phyloP scores from a whole-genome alignment of 2,329 filamentous ascomycete species.

The Penicillium sp. region DNA sequence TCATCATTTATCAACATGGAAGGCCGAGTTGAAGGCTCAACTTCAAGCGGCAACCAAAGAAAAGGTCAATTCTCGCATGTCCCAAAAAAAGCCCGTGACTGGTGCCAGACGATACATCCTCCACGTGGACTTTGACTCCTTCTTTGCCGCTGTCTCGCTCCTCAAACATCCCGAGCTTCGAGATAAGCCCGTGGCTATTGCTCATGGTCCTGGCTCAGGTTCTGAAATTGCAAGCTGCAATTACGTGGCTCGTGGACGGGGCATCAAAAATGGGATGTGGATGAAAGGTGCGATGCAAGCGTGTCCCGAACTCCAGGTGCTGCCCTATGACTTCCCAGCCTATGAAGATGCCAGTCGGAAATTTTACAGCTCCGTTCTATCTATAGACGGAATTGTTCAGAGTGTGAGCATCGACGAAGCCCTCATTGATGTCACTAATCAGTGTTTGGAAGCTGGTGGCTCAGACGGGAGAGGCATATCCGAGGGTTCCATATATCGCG shows the following conservation, averaged over 20 bases:
- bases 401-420: slow-evolving; percentile 98
- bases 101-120: slow-evolving; percentile 78
- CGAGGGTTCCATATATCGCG: slow-evolving; percentile 69
- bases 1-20: slow-evolving; percentile 95
- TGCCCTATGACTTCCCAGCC: slow-evolving; percentile 93
- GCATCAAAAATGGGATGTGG: slow-evolving; percentile 99
- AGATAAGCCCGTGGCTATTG: slow-evolving; percentile 81
- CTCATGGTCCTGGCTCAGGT: slow-evolving; percentile 78
- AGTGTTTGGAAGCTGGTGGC: slow-evolving; percentile 64
- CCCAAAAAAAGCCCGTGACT: slow-evolving; percentile 53
- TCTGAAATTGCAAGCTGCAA: slow-evolving; percentile 98
- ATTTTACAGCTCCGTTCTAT: slow-evolving; percentile 83
- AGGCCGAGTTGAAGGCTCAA: slow-evolving; percentile 85
- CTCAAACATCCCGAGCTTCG: slow-evolving; percentile 72
- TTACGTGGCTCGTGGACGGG: slow-evolving; percentile 80
- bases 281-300: slow-evolving; percentile 85
- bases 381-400: slow-evolving; percentile 78
- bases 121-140: slow-evolving; percentile 97
- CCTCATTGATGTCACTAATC: slow-evolving; percentile 73
- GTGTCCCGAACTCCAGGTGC: slow-evolving; percentile 79
- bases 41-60: slow-evolving; percentile 78
- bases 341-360: slow-evolving; percentile 87
- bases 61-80: slow-evolving; percentile 51
- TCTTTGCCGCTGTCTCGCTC: slow-evolving; percentile 90
- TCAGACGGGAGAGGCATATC: slow-evolving; percentile 64